Evolutionary conservation across 1,284 basidiomycete genomes (phyloP).

Genomic region (Agroathelia rolfsii): DNA sequence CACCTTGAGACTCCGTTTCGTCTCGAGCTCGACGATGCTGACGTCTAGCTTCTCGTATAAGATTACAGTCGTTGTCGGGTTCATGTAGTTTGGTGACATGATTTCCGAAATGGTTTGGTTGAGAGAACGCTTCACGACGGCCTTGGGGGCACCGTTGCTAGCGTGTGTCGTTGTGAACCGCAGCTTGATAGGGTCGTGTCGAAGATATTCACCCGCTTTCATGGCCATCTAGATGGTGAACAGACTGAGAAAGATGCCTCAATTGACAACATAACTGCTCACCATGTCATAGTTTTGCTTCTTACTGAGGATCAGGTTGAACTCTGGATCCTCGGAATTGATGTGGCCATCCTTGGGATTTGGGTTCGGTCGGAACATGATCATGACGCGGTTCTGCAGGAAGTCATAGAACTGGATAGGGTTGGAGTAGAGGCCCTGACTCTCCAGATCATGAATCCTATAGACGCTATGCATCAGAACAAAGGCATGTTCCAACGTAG

Average conservation of each 20-base stretch:
- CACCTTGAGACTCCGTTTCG: slow-evolving; percentile 94
- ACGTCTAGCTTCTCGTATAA: slow-evolving; percentile 97
- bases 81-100: slow-evolving; percentile 85
- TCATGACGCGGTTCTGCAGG: slow-evolving; percentile 95
- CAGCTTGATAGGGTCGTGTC: slow-evolving; percentile 93
- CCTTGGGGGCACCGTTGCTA: slow-evolving; percentile 80
- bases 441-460: slow-evolving; percentile 81
- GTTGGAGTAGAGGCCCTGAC: slow-evolving; percentile 87
- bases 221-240: slow-evolving; percentile 70
- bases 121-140: slow-evolving; percentile 85
- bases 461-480: slow-evolving; percentile 9
- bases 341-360: slow-evolving; percentile 87
- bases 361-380: slow-evolving; percentile 92
- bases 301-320: slow-evolving; percentile 90
- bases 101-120: slow-evolving; percentile 97
- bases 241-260: slow-evolving; percentile 1
- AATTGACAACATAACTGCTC: slow-evolving; percentile 27
- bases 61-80: slow-evolving; percentile 80
- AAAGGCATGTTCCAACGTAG: slow-evolving; percentile 1
- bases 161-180: slow-evolving; percentile 96
- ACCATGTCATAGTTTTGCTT: slow-evolving; percentile 98
- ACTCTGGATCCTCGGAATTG: slow-evolving; percentile 69
- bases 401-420: slow-evolving; percentile 97
- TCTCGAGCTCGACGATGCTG: slow-evolving; percentile 97
- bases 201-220: slow-evolving; percentile 87